Conservation (phyloP, 768 basidiomycete species). For the Mycena olivaceomarginata region DNA sequence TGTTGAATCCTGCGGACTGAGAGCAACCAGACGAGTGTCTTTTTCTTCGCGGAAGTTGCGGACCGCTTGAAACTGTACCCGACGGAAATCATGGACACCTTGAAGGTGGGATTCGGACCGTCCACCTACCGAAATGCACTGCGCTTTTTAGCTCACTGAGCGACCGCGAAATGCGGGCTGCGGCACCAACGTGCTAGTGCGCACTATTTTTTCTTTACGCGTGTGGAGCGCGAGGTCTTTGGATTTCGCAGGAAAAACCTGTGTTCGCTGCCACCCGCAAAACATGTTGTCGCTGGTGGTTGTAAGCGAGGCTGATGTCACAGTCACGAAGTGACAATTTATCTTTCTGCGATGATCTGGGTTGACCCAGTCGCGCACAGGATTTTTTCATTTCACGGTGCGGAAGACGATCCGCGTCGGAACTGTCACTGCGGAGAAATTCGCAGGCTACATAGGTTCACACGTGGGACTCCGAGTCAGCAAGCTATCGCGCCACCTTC, state of each 20-base stretch:
- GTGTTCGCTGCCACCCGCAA: conserved; percentile 6
- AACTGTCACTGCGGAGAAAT: conserved; percentile 25
- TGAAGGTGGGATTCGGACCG: conserved; percentile 1
- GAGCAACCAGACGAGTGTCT: conserved; percentile 34
- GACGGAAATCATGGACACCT: conserved; percentile 19
- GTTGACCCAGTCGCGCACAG: neutral
- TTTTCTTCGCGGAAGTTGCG: conserved; percentile 32
- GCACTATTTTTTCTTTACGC: conserved; percentile 11
- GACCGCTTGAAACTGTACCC: conserved; percentile 26
- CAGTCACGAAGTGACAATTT: conserved; percentile 13
- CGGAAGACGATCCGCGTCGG: conserved; percentile 13
- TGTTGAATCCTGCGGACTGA: conserved; percentile 35
- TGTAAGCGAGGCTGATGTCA: conserved; percentile 18
- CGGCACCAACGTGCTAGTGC: conserved; percentile 24
- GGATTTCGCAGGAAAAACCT: neutral
- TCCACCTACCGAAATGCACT: conserved; percentile 20
- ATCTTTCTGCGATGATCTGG: neutral
- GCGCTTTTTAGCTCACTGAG: conserved; percentile 38
- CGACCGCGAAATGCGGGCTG: conserved; percentile 33
- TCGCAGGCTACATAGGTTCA: conserved; percentile 30
- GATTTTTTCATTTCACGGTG: conserved; percentile 26
- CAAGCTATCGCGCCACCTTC: conserved; percentile 31
- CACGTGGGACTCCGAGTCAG: conserved; percentile 36
- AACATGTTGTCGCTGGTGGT: conserved; percentile 15
- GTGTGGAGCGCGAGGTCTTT: conserved; percentile 32